Evolutionary conservation across 495 filamentous ascomycete genomes (phyloP), one percentile per base, ranked within the genome.

Genomic region (Evernia prunastri): DNA sequence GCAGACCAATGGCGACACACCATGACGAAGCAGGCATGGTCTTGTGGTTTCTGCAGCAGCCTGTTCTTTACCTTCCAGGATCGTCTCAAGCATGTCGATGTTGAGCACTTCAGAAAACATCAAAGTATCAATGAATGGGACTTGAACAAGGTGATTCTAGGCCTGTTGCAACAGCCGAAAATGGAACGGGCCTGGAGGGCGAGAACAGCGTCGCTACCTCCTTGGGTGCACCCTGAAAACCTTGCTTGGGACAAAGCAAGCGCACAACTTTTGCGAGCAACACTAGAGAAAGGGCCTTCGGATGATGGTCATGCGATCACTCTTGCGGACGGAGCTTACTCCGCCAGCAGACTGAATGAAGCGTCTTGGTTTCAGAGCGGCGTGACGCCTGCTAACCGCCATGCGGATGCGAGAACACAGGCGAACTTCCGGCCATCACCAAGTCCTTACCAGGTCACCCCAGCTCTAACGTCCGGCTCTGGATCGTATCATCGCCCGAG

Each of bases 91-190:
- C 47, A 62, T 17, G 35, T 62, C 36, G 60, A 49, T 25, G 29
- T 31, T 0, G 6, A 42, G 31, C 47, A 62, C 29, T 62, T 53
- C 36, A 49, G 13, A 23, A 3, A 33, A 12, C 12, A 29, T 37
- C 45, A 62, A n/a, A 29, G n/a, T 5, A 53, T 62, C 12, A 33
- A 62, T 7, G 18, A 53, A 13, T 62, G 60, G 60, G 60, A 62
- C 25, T 29, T 37, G 12, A 56, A 56, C 35, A 62, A 62, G 23
- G 49, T 62, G 12, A 42, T 54, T 23, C 27, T 20, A 9, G 47
- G 60, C 3, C 33, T 62, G 0, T 33, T 62, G 17, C 60, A 31
- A 15, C 60, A 62, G 47, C 49, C 60, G 1, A 20, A 15, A 20
- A 39, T 62, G 37, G 11, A 31, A 40, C 12, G 0, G 10, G 45